A percentile compares a stretch with the other conserved stretches of the same genome.
Conservation (phyloP, 169 alveolate species). For the Toxoplasma gondii region DNA sequence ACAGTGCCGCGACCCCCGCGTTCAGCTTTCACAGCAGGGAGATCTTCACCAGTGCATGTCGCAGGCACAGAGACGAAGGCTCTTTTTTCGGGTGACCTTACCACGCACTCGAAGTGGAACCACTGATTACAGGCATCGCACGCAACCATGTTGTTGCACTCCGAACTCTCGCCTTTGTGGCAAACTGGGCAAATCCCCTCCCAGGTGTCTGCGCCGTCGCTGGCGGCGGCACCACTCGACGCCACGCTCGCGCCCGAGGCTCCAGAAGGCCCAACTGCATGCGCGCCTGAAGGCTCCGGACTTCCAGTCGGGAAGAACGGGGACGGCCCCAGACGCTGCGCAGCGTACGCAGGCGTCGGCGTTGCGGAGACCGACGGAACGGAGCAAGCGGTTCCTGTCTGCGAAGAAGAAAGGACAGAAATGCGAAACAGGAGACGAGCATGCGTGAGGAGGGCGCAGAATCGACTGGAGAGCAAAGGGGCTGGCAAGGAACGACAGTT, state of each 20-base stretch:
- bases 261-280: not conserved
- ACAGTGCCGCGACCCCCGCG: too few species aligned
- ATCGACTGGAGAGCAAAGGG: not conserved
- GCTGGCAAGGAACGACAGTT: not conserved
- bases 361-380: too few species aligned
- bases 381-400: too few species aligned
- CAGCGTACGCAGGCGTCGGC: not conserved
- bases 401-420: not conserved
- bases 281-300: not conserved
- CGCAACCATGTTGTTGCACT: constrained; percentile 44
- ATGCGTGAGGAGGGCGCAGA: not conserved
- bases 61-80: too few species aligned
- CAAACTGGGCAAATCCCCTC: constrained; percentile 63
- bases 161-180: constrained; percentile 38
- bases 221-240: not conserved
- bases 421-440: not conserved
- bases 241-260: not conserved
- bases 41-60: too few species aligned
- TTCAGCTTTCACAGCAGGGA: too few species aligned
- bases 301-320: not conserved
- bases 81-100: not conserved
- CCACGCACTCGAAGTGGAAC: constrained; percentile 64
- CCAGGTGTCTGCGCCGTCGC: constrained; percentile 43
- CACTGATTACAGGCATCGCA: constrained; percentile 61
- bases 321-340: not conserved